Evolutionary conservation across 2,329 filamentous ascomycete species (phyloP), one percentile per base, ranked within the genome.

Genomic region (Pseudocercospora cruenta): DNA sequence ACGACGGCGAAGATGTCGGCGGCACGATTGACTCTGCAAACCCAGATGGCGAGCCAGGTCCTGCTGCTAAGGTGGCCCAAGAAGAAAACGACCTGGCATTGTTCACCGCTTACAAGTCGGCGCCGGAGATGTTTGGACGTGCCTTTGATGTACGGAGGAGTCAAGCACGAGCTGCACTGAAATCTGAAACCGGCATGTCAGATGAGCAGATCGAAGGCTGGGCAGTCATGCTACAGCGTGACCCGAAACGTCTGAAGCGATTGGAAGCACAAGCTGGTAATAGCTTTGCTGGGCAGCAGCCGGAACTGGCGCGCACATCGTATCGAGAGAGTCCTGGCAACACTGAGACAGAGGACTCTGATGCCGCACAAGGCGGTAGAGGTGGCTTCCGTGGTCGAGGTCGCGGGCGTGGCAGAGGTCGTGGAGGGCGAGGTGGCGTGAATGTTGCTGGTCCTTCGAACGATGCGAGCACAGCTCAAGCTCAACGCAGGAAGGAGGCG

Each of bases 141-240:
- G 91, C 94, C 66, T 85, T 88, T 1, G 84, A 85, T 4, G 93
- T 91, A 0, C 85, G 93, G 61, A 84, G 91, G 67, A 84, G 90
- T 0, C 83, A 85, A 22, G 81, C 85, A 1, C 85, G 95, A 45
- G 79, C 78, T 6, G 86, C 85, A 36, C 77, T 99, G 58, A 91
- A 89, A 71, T 85, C 86, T 22, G 89, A 93, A 66, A 96, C 92
- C 0, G 90, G 90, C 3, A 92, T 97, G 92, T 93, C 93, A 0
- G 94, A 98, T 72, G 94, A 98, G 79, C 89, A 91, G 2, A 90
- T 99, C 36, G 95, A 98, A 79, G 95, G 95, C 4, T 99, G 94
- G 94, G 92, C 87, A 0, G 82, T 97, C 58, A 96, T 98, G 92
- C 80, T 97, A 7, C 81, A 83, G 12, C 86, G 94, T 33, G 90